Evolutionary conservation across 2,329 filamentous ascomycete species (phyloP).

Genomic region (Colletotrichum sp.): DNA sequence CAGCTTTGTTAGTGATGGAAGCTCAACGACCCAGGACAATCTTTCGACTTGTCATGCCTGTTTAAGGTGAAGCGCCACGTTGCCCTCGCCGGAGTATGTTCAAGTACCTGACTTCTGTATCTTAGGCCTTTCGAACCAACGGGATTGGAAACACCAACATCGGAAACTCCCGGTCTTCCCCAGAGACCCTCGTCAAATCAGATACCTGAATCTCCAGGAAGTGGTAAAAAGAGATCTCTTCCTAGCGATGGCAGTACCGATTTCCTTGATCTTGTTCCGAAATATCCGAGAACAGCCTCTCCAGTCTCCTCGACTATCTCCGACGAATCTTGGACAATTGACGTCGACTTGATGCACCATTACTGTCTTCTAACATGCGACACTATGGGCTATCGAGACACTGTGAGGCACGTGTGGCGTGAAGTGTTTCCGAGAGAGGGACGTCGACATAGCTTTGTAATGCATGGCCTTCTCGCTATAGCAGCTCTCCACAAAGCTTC

Average conservation of each 20-base stretch:
- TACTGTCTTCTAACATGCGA: background rate
- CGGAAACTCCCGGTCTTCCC: background rate
- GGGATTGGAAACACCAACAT: background rate
- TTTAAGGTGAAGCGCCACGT: background rate
- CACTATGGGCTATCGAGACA: background rate
- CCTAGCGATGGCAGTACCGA: background rate
- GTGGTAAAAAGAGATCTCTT: background rate
- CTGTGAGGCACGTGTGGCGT: background rate
- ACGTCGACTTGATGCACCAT: background rate
- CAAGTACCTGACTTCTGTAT: background rate
- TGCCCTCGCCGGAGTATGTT: background rate
- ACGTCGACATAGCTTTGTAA: background rate
- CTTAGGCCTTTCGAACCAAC: background rate
- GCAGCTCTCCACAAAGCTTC: background rate
- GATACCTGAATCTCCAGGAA: background rate
- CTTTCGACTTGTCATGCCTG: background rate
- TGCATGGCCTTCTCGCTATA: background rate
- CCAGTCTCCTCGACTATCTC: background rate
- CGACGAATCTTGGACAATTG: background rate
- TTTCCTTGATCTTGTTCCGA: background rate
- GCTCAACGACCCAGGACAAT: background rate
- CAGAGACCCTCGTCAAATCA: background rate
- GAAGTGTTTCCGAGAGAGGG: background rate
- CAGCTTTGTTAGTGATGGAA: background rate
- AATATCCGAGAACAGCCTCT: background rate